Evolutionary conservation across 1,284 basidiomycete genomes (phyloP).

Genomic region (Ustilago loliicola): DNA sequence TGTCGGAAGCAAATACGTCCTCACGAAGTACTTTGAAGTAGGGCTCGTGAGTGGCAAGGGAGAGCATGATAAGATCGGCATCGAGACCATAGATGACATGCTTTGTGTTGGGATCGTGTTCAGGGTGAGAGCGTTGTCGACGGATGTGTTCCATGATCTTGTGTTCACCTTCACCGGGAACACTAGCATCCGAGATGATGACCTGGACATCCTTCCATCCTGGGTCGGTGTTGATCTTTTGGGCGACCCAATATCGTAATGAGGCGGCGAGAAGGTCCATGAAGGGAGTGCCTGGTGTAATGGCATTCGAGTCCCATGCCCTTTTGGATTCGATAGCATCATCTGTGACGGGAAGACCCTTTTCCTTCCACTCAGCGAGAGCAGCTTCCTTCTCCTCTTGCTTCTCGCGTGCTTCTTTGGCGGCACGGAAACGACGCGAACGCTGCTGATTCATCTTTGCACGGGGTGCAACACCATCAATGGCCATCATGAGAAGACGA

Average conservation of each 20-base stretch:
- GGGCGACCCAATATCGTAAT: slow-evolving; percentile 94
- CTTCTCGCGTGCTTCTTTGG: slow-evolving; percentile 94
- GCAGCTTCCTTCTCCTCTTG: slow-evolving; percentile 86
- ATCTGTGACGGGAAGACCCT: slow-evolving; percentile 89
- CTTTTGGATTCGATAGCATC: slow-evolving; percentile 82
- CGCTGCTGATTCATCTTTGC: slow-evolving; percentile 99
- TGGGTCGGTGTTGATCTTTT: slow-evolving; percentile 93
- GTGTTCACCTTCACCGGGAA: slow-evolving; percentile 98
- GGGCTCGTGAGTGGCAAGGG: slow-evolving; percentile 97
- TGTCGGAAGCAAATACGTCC: slow-evolving; percentile 88
- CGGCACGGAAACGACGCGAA: slow-evolving; percentile 91
- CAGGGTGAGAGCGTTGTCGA: slow-evolving; percentile 85
- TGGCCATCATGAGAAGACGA: slow-evolving; percentile 97
- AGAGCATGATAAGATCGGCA: slow-evolving; percentile 99
- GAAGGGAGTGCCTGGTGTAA: slow-evolving; percentile 97
- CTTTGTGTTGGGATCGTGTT: slow-evolving; percentile 92
- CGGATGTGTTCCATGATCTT: slow-evolving; percentile 99
- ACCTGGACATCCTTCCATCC: slow-evolving; percentile 89
- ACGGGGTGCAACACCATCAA: slow-evolving; percentile 96
- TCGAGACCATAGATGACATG: slow-evolving; percentile 99
- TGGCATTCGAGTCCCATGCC: slow-evolving; percentile 97
- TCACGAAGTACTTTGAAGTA: slow-evolving; percentile 97
- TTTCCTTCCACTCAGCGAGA: slow-evolving; percentile 85
- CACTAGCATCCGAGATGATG: slow-evolving; percentile 95
- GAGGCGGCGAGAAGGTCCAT: slow-evolving; percentile 92